phyloP scores from a whole-genome alignment of 352 stramenopile species.

The Globisporangium polare region DNA sequence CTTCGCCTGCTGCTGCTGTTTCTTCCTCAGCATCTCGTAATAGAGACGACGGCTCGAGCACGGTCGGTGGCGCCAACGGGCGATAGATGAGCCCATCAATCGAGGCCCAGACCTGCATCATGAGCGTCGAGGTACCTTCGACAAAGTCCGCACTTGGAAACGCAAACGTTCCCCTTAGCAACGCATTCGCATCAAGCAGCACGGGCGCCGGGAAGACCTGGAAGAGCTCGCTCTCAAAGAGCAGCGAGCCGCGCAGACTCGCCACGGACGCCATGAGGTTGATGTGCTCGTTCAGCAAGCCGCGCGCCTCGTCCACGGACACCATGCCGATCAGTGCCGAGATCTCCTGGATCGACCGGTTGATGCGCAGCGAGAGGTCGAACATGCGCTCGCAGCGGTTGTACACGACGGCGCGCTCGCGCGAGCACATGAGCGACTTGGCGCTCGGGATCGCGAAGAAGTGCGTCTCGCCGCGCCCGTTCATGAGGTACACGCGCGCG shows the following conservation, averaged over 20 bases:
- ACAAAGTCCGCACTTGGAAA: constrained; percentile 55
- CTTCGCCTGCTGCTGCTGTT: constrained; percentile 9
- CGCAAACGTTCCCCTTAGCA: constrained; percentile 57
- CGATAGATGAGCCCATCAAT: constrained; percentile 82
- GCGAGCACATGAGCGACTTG: constrained; percentile 71
- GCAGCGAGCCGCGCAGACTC: constrained; percentile 64
- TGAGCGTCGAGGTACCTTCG: constrained; percentile 58
- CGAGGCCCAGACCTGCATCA: constrained; percentile 86
- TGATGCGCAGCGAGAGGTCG: constrained; percentile 84
- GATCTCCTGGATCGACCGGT: constrained; percentile 85
- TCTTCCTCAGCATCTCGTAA: background rate
- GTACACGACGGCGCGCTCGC: constrained; percentile 73
- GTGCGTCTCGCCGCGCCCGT: constrained; percentile 63
- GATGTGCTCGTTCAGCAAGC: constrained; percentile 81
- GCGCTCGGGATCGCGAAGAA: constrained; percentile 54
- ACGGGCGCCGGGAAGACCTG: constrained; percentile 79
- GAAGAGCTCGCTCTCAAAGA: constrained; percentile 86
- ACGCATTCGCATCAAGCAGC: constrained; percentile 70
- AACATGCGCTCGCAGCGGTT: constrained; percentile 86
- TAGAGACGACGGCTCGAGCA: constrained; percentile 28
- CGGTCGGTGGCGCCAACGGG: constrained; percentile 57
- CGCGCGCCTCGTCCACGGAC: constrained; percentile 69
- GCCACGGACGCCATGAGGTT: constrained; percentile 80
- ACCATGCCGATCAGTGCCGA: constrained; percentile 80
- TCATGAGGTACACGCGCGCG: constrained; percentile 82